These are phyloP conservation scores for Poa annua DNA, from an alignment of 176 grass and related monocot species.

Conservation along the genomic window DNA sequence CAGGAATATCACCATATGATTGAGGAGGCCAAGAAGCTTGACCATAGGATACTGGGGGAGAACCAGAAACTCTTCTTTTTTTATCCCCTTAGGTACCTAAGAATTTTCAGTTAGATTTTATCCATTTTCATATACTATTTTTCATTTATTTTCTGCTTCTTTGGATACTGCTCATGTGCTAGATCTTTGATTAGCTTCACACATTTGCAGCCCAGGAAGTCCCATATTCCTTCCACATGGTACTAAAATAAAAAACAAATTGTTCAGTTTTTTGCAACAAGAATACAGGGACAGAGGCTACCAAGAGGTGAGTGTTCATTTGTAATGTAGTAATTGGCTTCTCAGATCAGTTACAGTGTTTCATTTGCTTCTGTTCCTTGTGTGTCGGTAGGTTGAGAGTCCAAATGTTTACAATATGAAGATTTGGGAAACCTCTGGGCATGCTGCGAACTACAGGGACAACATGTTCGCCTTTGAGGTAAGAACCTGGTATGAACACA, in stretches of 20 bases:
- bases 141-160: background rate
- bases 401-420: conserved; percentile 99
- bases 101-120: background rate
- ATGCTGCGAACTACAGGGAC: conserved; percentile 94
- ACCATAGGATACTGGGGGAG: conserved; percentile 80
- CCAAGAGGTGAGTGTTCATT: conserved; percentile 71
- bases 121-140: background rate
- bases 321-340: background rate
- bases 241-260: conserved; percentile 89
- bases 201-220: conserved; percentile 79
- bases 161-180: background rate
- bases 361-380: conserved; percentile 36
- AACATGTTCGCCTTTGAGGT: conserved; percentile 99
- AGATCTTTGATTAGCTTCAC: background rate
- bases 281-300: conserved; percentile 89
- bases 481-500: conserved; percentile 11
- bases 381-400: conserved; percentile 59
- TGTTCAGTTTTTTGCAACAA: conserved; percentile 78
- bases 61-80: conserved; percentile 98
- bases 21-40: conserved; percentile 86
- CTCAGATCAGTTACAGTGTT: conserved; percentile 16
- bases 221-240: conserved; percentile 96
- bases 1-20: conserved; percentile 81
- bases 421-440: conserved; percentile 97
- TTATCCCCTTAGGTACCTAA: conserved; percentile 82